Percentiles rank a stretch among this genome's conserved stretches.
phyloP scores from a whole-genome alignment of 2,329 filamentous ascomycete genomes.

The Calonectria henricotiae region DNA sequence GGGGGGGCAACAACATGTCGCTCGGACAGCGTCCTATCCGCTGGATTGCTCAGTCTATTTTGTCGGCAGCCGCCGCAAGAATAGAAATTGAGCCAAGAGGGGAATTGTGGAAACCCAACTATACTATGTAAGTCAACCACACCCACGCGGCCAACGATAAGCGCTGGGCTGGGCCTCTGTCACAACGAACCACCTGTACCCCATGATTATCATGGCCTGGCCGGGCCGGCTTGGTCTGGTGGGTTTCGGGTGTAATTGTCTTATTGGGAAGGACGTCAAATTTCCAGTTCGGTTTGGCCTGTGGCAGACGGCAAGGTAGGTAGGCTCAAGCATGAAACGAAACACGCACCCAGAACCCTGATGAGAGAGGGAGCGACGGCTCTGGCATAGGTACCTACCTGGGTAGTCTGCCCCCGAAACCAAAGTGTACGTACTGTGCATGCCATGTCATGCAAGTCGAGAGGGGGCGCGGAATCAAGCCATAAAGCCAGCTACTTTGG shows the following conservation, averaged over 20 bases:
- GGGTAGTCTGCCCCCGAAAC: not conserved
- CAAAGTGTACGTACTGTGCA: slow-evolving; percentile 15
- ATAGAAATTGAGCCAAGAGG: slow-evolving; percentile 22
- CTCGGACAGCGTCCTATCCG: slow-evolving; percentile 30
- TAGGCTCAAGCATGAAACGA: slow-evolving; percentile 18
- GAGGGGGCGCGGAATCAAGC: slow-evolving; percentile 12
- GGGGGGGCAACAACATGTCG: not conserved
- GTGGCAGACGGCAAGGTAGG: slow-evolving; percentile 13
- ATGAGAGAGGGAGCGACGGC: not conserved
- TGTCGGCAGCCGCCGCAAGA: slow-evolving; percentile 33
- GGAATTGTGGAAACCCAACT: slow-evolving; percentile 16
- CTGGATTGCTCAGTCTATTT: slow-evolving; percentile 8
- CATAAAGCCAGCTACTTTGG: slow-evolving; percentile 9
- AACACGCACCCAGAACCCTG: slow-evolving; percentile 13
- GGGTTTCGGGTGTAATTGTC: slow-evolving; percentile 2
- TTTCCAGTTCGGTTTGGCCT: slow-evolving; percentile 10
- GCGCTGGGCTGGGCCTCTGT: slow-evolving; percentile 15
- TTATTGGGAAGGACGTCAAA: slow-evolving; percentile 14
- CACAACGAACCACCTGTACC: slow-evolving; percentile 20
- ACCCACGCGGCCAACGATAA: slow-evolving; percentile 30
- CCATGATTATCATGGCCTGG: slow-evolving; percentile 6
- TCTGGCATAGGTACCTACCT: not conserved
- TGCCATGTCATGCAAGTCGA: slow-evolving; percentile 13
- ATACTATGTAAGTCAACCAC: slow-evolving; percentile 28
- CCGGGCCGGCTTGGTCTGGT: slow-evolving; percentile 25